These are phyloP conservation scores for Trifolium pratense DNA, from an alignment of 306 rosid species.

Conservation along the genomic window DNA sequence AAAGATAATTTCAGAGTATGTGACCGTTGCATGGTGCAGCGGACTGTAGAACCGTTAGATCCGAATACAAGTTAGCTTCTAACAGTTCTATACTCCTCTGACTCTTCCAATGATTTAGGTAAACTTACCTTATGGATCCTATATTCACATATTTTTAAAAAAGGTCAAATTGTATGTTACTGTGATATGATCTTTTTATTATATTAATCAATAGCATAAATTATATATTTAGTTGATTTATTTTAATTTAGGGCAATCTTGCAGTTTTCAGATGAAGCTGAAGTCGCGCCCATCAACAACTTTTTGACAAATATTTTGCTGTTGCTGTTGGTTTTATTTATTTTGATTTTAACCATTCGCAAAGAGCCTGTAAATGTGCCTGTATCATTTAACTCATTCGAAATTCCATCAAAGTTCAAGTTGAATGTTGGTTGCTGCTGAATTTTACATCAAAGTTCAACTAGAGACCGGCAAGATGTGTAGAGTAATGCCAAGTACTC, in stretches of 20 bases:
- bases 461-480: not conserved
- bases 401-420: constrained; percentile 3
- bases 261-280: constrained; percentile 39
- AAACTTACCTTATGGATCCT: too few species aligned
- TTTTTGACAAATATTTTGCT: constrained; percentile 5
- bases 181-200: not conserved
- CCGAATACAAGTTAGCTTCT: too few species aligned
- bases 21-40: too few species aligned
- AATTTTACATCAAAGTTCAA: too few species aligned
- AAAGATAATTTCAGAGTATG: too few species aligned
- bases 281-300: constrained; percentile 24
- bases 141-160: too few species aligned
- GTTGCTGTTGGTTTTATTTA: not conserved
- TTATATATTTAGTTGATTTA: not conserved
- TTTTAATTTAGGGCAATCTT: constrained; percentile 22
- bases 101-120: too few species aligned
- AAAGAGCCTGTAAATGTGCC: not conserved
- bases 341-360: not conserved
- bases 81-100: too few species aligned
- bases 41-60: too few species aligned
- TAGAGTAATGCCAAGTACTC: not conserved
- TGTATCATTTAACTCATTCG: not conserved
- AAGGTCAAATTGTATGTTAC: not conserved
- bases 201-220: not conserved
- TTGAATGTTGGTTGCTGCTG: constrained; percentile 13